A percentile compares a stretch with the other conserved stretches of the same genome.
Evolutionary conservation across 139 green algal genomes (phyloP).

Genomic region (Closterium sp.): DNA sequence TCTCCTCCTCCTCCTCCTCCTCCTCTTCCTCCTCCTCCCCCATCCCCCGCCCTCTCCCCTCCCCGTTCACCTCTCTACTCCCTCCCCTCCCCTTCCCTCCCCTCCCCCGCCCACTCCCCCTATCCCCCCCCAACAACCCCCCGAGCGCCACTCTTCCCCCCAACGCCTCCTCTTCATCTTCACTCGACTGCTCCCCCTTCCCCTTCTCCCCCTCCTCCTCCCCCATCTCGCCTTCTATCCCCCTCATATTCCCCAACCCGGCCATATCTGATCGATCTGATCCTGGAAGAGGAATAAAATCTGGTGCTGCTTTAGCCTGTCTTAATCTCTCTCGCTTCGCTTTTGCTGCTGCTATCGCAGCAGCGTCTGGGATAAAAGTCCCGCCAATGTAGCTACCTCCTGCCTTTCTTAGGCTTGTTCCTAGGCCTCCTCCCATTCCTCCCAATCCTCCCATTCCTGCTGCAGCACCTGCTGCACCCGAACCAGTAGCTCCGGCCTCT

Average conservation of each 20-base stretch:
- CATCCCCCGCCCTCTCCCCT: neutral
- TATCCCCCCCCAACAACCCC: neutral
- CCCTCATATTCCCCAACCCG: constrained; percentile 9
- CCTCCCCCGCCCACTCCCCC: neutral
- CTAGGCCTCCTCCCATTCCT: neutral
- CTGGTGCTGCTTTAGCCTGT: constrained; percentile 42
- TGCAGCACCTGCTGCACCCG: neutral
- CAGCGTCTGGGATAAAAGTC: constrained; percentile 34
- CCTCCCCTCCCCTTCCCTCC: neutral
- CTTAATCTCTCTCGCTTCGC: constrained; percentile 42
- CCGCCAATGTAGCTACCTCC: neutral
- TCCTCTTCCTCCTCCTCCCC: neutral
- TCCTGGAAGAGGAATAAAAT: constrained; percentile 38
- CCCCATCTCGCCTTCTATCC: constrained; percentile 18
- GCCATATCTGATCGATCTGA: neutral
- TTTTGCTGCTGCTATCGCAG: constrained; percentile 30
- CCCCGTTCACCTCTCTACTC: neutral
- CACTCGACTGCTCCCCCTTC: constrained; percentile 20
- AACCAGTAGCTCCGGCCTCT: neutral
- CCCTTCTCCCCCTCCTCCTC: constrained; percentile 17
- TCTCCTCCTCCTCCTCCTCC: neutral
- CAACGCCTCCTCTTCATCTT: constrained; percentile 23
- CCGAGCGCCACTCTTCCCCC: constrained; percentile 10
- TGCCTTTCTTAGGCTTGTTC: neutral
- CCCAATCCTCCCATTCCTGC: neutral